Percentiles rank a stretch among this genome's conserved stretches.
These are phyloP conservation scores for Gonium pectorale DNA, from an alignment of 139 green algal species.

Conservation along the genomic window DNA sequence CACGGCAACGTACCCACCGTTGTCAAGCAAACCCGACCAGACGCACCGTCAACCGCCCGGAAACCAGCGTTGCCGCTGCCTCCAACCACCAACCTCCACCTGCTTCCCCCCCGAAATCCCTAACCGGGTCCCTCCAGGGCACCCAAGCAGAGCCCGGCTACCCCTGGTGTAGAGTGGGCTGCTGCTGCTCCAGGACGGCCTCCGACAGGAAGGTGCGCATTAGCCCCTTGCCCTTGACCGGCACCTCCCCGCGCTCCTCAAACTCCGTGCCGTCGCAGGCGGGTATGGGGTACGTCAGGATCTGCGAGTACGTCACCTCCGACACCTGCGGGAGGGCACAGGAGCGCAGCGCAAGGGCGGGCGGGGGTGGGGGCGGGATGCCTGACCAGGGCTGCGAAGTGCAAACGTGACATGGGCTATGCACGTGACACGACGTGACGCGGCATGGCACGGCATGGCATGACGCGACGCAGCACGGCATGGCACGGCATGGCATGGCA, in stretches of 20 bases:
- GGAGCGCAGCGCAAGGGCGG: neutral
- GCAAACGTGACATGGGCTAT: no score
- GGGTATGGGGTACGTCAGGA: neutral
- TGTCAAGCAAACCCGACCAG: no score
- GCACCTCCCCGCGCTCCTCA: constrained; percentile 43
- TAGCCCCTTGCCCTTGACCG: constrained; percentile 54
- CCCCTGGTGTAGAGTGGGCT: no score
- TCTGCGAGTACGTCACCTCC: constrained; percentile 29
- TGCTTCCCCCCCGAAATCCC: no score
- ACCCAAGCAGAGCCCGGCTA: no score
- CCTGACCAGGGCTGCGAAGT: neutral
- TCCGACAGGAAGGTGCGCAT: constrained; percentile 50
- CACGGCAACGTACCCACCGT: no score
- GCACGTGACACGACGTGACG: no score
- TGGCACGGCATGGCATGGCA: neutral
- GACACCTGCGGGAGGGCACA: neutral
- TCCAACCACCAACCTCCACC: no score
- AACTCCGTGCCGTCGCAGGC: neutral
- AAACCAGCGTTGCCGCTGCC: no score
- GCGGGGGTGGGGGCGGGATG: neutral
- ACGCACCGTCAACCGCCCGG: no score
- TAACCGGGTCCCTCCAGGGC: no score
- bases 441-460: no score
- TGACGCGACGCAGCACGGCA: neutral
- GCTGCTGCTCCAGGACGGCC: constrained; percentile 16